phyloP scores from a whole-genome alignment of 2,329 filamentous ascomycete species.

The Trichoderma breve region DNA sequence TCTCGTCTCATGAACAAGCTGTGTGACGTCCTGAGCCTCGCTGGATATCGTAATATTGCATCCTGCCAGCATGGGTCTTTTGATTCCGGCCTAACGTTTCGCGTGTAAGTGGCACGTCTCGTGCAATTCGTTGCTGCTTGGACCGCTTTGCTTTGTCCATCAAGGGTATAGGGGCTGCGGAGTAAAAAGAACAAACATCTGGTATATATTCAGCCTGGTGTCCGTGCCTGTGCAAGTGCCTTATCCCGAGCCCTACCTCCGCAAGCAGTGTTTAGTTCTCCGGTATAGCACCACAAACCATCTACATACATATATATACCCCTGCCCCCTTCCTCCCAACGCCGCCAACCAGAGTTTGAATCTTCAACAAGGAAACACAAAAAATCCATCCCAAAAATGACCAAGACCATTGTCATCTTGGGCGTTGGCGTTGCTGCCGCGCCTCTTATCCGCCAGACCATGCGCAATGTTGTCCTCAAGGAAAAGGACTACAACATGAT shows the following conservation, averaged over 20 bases:
- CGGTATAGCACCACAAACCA: not conserved
- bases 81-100: not conserved
- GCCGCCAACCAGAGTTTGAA: not conserved
- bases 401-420: constrained; percentile 46
- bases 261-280: not conserved
- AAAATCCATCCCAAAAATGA: not conserved
- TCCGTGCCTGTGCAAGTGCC: not conserved
- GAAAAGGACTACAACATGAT: constrained; percentile 43
- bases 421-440: constrained; percentile 49
- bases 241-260: not conserved
- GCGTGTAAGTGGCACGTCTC: not conserved
- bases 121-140: not conserved
- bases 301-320: not conserved
- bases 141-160: not conserved
- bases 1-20: not conserved
- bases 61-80: not conserved
- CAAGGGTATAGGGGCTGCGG: not conserved
- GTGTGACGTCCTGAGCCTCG: not conserved
- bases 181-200: not conserved
- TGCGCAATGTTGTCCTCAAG: constrained; percentile 43
- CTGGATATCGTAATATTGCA: not conserved
- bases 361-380: not conserved
- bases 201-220: not conserved
- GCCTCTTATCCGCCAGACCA: constrained; percentile 50
- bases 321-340: not conserved